These are phyloP conservation scores for Gamsiella multidivaricata DNA, from an alignment of 192 early-diverging fungal species.

Conservation along the genomic window DNA sequence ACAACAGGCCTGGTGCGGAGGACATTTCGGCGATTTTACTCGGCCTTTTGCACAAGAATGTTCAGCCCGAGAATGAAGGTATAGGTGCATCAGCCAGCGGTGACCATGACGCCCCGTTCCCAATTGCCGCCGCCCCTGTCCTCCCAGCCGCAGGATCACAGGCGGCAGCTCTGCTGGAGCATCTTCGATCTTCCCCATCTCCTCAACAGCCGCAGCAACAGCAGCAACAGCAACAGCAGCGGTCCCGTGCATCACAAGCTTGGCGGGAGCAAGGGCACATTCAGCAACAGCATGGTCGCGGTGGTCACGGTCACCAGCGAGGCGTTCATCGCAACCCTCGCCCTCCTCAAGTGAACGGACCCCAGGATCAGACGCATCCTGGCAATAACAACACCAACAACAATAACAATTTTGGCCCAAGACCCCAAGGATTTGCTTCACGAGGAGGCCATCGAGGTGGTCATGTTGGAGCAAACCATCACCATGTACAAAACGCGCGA, in stretches of 20 bases:
- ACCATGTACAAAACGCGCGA: conserved; percentile 4
- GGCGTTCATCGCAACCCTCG: conserved; percentile 35
- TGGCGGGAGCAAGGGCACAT: conserved; percentile 23
- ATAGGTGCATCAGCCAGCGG: too few relatives aligned
- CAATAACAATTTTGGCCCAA: neutral
- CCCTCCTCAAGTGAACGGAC: conserved; percentile 19
- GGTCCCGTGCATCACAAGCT: conserved; percentile 2
- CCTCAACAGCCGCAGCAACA: neutral
- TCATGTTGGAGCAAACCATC: neutral
- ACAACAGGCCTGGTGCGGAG: conserved; percentile 18
- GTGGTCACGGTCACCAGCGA: conserved; percentile 8
- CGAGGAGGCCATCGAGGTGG: conserved; percentile 24
- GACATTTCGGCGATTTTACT: conserved; percentile 31
- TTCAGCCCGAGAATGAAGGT: conserved; percentile 23
- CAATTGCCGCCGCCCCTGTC: conserved; percentile 1
- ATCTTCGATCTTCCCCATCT: conserved; percentile 9
- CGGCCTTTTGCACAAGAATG: conserved; percentile 35
- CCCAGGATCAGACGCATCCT: neutral
- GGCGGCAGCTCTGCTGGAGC: conserved; percentile 34
- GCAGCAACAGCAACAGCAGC: conserved; percentile 28
- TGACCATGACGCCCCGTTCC: too few relatives aligned
- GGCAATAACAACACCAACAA: neutral
- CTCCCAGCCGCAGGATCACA: conserved; percentile 42
- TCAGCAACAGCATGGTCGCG: conserved; percentile 24
- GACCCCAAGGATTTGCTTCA: neutral